Base-by-base conservation (phyloP, 1,284 basidiomycete genomes). In the Moesziomyces antarcticus region DNA sequence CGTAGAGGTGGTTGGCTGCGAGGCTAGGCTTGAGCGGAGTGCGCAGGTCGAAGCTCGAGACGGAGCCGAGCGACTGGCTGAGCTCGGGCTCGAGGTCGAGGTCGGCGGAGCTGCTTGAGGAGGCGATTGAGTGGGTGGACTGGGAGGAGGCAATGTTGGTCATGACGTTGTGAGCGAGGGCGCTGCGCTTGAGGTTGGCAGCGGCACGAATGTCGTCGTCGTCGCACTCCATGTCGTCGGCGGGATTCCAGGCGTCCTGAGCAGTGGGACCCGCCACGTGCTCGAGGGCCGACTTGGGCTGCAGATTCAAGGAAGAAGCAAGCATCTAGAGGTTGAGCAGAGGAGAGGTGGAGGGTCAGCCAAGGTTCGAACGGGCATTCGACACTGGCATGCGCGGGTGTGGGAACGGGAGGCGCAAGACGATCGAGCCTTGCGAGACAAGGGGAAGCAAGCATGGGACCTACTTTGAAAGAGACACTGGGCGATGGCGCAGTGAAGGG, bases 41-140 rank as follows among this genome's bases (percentile, higher is more conserved):
- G 42, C 65, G 60, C n/a, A 78, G 64, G 50, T 78, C 75, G 43
- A 75, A 75, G 52, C 75, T 78, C 20, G 62, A 67, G 40, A 73
- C 75, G 4, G 75, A 78, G 43, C 70, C 70, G 33, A 75, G 61
- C 33, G 75, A 78, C 56, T 68, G 73, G 55, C 73, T 76, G 25
- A 78, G 68, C 50, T 78, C 75, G 24, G 75, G 75, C 57, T 73
- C 73, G 44, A 37, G 14, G 6, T 24, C 27, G 16, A 62, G 45
- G 16, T 62, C 66, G 16, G 57, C 54, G 22, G 68, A 59, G 30
- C 70, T 70, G 42, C 63, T 67, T 16, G 71, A 77, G 4, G 76
- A 68, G 16, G 66, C 59, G 50, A 76, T 53, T 33, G 74, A 76
- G 54, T 69, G 68, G 9, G 52, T 62, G 27, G 71, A 73, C 6